Percentiles rank a stretch among this genome's conserved stretches.
These are phyloP conservation scores for Paulownia fortunei DNA, from an alignment of 257 asterid species.

Conservation along the genomic window DNA sequence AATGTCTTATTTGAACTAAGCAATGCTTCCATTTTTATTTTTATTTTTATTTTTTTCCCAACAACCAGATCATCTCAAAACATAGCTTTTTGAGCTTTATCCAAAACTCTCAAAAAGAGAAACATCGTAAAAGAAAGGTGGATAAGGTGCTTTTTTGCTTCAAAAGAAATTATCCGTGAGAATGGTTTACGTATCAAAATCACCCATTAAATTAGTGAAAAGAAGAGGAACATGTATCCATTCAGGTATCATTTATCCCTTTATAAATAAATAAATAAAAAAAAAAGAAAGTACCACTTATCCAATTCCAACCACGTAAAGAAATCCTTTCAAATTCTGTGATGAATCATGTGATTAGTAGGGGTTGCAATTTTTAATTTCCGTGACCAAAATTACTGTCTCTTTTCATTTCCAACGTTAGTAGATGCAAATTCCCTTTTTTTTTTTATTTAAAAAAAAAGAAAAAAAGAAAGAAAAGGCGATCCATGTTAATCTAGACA, in stretches of 20 bases:
- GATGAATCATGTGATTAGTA: constrained; percentile 52
- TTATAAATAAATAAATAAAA: neutral
- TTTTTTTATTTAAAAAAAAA: constrained; percentile 1
- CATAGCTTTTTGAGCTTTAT: constrained; percentile 20
- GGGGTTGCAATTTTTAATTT: constrained; percentile 21
- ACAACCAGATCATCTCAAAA: neutral
- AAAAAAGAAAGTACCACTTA: constrained; percentile 5
- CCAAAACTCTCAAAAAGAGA: constrained; percentile 19
- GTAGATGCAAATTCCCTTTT: too few relatives aligned
- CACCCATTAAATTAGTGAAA: neutral
- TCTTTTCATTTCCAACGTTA: constrained; percentile 16
- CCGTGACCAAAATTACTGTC: constrained; percentile 55
- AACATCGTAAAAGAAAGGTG: neutral
- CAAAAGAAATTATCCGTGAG: constrained; percentile 32
- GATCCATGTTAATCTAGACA: constrained; percentile 31
- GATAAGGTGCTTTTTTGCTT: constrained; percentile 24
- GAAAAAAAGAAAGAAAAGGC: constrained; percentile 6
- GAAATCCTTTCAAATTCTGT: constrained; percentile 9
- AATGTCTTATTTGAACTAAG: neutral
- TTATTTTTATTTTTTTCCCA: neutral
- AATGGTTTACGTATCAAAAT: constrained; percentile 17
- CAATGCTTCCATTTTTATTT: neutral
- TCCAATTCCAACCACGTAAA: constrained; percentile 29
- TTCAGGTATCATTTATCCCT: constrained; percentile 4
- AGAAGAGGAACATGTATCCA: constrained; percentile 11